Base-by-base conservation (phyloP, 306 rosid species). In the Morella rubra region DNA sequence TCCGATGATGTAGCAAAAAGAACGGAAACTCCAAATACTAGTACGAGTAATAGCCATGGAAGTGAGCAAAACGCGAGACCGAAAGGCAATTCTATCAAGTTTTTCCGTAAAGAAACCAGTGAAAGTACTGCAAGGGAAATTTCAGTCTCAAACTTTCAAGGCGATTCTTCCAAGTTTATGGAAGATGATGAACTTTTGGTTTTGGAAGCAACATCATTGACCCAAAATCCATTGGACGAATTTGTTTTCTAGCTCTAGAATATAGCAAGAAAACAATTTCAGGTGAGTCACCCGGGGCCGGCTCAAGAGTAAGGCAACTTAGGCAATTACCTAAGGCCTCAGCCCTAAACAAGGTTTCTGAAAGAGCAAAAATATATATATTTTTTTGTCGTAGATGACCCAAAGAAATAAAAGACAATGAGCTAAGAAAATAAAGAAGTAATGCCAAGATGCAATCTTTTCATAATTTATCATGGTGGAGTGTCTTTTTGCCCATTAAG, bases 21-120 rank as follows among this genome's bases (percentile, higher is more conserved):
- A 66, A 3, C 71, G 88, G 74, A 89, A 81, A 60, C 83, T 81
- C 70, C 78, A 80, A 16, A 79, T 49, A 72, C 75, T 72, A 64
- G 58, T 75, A 62, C 54, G 73, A 78, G 81, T 79, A 76, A 75
- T 84, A 68, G 84, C 89, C 93, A 89, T 90, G 80, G 64, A 83
- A 74, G 55, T 62, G 52, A 22, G 76, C 52, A 10, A 40, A 66
- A 56, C 9, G 49, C 47, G 62, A 71, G 66, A 69, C 71, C 59
- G 55, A 52, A 73, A 64, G 42, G 71, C 32, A 61, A 9, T 55
- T 69, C 60, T 46, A 47, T 58, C 67, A 70, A n/a, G 54, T n/a
- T 13, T 51, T 61, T n/a, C 69, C 44, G 40, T 3, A 8, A 37
- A 24, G 4, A 37, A 24, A 22, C 47, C 15, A 7, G 27, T 16